phyloP scores from a whole-genome alignment of 2,329 filamentous ascomycete genomes.

The Aureobasidium namibiae region DNA sequence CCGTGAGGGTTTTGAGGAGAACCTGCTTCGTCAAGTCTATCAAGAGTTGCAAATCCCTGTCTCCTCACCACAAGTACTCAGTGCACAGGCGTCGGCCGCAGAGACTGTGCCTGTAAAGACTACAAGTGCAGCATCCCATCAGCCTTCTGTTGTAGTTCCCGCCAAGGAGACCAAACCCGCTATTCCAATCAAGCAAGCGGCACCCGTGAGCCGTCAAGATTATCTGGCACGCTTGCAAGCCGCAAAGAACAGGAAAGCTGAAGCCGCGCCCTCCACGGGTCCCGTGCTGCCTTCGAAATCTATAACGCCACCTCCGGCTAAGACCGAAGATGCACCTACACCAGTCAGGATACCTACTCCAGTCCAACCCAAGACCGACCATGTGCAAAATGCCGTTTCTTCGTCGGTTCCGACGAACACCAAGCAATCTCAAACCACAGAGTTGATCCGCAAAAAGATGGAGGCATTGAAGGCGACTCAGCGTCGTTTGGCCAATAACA shows the following conservation, averaged over 20 bases:
- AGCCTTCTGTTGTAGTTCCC: constrained; percentile 3
- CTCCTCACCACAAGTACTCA: background rate
- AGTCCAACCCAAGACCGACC: background rate
- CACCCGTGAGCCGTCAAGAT: constrained; percentile 57
- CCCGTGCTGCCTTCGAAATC: background rate
- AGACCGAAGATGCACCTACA: background rate
- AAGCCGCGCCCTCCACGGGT: constrained; percentile 13
- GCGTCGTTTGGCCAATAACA: constrained; percentile 9
- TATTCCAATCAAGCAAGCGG: constrained; percentile 14
- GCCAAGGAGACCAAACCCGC: background rate
- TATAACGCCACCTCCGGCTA: background rate
- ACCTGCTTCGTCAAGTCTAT: constrained; percentile 57
- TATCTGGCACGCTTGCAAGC: constrained; percentile 68
- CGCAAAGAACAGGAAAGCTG: constrained; percentile 55
- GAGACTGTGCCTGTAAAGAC: background rate
- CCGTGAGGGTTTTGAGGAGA: constrained; percentile 60
- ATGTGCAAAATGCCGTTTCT: background rate
- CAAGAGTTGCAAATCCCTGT: constrained; percentile 49
- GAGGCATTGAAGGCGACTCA: constrained; percentile 53
- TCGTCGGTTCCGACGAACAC: background rate
- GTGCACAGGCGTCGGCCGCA: background rate
- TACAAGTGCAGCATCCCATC: background rate
- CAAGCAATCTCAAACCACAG: constrained; percentile 63
- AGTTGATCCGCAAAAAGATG: constrained; percentile 68
- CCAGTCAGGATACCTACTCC: background rate